Evolutionary conservation across 2,329 filamentous ascomycete species (phyloP).

Genomic region (Hirsutella rhossiliensis): DNA sequence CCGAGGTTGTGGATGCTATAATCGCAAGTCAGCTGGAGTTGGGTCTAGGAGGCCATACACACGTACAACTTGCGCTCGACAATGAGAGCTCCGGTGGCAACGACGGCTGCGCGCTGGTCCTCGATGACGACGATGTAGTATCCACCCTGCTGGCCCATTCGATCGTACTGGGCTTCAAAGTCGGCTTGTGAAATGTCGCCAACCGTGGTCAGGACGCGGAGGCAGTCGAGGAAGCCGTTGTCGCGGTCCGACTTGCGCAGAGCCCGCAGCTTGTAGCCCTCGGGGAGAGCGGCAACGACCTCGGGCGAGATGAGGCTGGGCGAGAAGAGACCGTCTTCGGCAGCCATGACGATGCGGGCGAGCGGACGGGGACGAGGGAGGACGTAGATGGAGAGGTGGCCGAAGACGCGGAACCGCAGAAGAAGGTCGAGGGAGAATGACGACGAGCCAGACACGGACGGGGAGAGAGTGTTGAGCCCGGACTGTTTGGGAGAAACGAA

Average conservation of each 20-base stretch:
- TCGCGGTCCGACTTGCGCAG: slow-evolving; percentile 68
- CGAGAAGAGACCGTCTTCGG: slow-evolving; percentile 59
- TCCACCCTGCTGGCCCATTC: slow-evolving; percentile 61
- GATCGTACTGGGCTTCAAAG: slow-evolving; percentile 72
- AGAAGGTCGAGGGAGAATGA: too few relatives aligned
- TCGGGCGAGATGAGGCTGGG: slow-evolving; percentile 63
- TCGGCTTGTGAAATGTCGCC: slow-evolving; percentile 68
- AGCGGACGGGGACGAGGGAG: slow-evolving; percentile 2
- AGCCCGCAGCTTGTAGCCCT: slow-evolving; percentile 72
- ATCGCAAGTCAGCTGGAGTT: neutral
- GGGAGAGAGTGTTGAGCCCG: too few relatives aligned
- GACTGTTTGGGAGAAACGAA: too few relatives aligned
- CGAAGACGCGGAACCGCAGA: neutral
- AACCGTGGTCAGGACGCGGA: slow-evolving; percentile 85
- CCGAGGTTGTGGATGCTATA: slow-evolving; percentile 66
- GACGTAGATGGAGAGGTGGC: neutral
- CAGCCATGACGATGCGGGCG: slow-evolving; percentile 6
- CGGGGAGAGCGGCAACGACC: slow-evolving; percentile 60
- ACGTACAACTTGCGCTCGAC: slow-evolving; percentile 89
- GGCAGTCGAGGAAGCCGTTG: slow-evolving; percentile 77
- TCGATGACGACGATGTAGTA: slow-evolving; percentile 85
- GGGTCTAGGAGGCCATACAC: neutral
- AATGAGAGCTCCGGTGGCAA: slow-evolving; percentile 83
- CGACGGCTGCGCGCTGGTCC: slow-evolving; percentile 55
- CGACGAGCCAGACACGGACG: too few relatives aligned